These are phyloP conservation scores for Colletotrichum musicola DNA, from an alignment of 2,329 filamentous ascomycete species.

Conservation along the genomic window DNA sequence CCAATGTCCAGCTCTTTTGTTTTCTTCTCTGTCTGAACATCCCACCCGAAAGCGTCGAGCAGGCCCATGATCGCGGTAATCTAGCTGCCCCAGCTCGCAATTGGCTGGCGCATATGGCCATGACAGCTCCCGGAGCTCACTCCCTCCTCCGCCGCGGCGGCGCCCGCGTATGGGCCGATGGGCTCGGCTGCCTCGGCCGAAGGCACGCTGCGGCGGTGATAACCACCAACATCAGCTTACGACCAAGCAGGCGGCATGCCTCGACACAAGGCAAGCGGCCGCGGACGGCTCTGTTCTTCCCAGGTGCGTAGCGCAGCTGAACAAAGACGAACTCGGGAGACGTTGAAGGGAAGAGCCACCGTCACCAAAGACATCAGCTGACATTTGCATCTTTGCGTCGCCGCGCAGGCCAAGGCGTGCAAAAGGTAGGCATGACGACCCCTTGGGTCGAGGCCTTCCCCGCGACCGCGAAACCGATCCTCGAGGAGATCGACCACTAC, in stretches of 20 bases:
- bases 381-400: neutral
- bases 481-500: conserved; percentile 87
- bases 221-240: conserved; percentile 40
- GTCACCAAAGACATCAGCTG: neutral
- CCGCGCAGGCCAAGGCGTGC: conserved; percentile 82
- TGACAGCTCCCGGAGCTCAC: conserved; percentile 38
- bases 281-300: conserved; percentile 72
- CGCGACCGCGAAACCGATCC: conserved; percentile 76
- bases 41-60: neutral
- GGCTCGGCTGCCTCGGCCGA: conserved; percentile 32
- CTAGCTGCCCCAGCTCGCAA: conserved; percentile 37
- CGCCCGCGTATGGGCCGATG: conserved; percentile 28
- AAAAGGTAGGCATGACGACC: conserved; percentile 87
- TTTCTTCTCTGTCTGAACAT: neutral
- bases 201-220: conserved; percentile 26
- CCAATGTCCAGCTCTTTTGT: neutral
- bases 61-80: conserved; percentile 34
- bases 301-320: conserved; percentile 54
- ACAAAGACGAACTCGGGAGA: neutral
- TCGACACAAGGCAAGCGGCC: conserved; percentile 54
- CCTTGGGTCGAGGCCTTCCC: conserved; percentile 93
- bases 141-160: conserved; percentile 31
- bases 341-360: neutral
- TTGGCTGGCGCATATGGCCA: conserved; percentile 37
- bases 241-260: conserved; percentile 42